Conservation (phyloP, 1,284 basidiomycete species). For the Ustilago cynodontis region DNA sequence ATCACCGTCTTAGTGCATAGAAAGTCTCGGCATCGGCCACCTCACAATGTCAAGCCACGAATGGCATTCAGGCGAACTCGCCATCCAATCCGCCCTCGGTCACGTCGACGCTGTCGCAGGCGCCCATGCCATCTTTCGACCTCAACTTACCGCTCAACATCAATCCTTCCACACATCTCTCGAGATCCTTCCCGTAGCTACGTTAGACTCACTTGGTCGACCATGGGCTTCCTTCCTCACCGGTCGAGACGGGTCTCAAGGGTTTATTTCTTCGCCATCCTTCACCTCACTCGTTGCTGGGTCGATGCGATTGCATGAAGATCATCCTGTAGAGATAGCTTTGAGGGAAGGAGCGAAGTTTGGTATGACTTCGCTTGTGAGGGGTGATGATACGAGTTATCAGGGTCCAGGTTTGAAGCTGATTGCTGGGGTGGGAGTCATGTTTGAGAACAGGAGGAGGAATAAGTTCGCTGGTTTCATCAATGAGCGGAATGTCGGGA, state of each 20-base stretch:
- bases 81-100: slow-evolving; percentile 31
- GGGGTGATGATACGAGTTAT: slow-evolving; percentile 14
- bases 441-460: slow-evolving; percentile 43
- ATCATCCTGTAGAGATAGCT: slow-evolving; percentile 33
- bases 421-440: slow-evolving; percentile 39
- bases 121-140: slow-evolving; percentile 32
- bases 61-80: slow-evolving; percentile 44
- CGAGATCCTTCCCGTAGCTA: slow-evolving; percentile 37
- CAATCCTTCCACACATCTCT: slow-evolving; percentile 34
- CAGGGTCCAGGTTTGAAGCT: slow-evolving; percentile 34
- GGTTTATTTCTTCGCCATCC: slow-evolving; percentile 34
- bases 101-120: slow-evolving; percentile 34
- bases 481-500: slow-evolving; percentile 28
- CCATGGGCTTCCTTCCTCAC: slow-evolving; percentile 40
- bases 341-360: slow-evolving; percentile 33
- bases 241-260: slow-evolving; percentile 13
- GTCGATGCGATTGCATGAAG: slow-evolving; percentile 28
- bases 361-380: slow-evolving; percentile 29
- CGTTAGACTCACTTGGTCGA: slow-evolving; percentile 30
- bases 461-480: slow-evolving; percentile 47
- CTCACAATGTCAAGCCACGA: slow-evolving; percentile 18
- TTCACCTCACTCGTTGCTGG: slow-evolving; percentile 30
- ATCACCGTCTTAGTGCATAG: no score
- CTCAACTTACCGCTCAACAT: slow-evolving; percentile 35
- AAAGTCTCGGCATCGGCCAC: background rate